Conservation (phyloP, 1,284 basidiomycete species). For the Omphalotus olearius region DNA sequence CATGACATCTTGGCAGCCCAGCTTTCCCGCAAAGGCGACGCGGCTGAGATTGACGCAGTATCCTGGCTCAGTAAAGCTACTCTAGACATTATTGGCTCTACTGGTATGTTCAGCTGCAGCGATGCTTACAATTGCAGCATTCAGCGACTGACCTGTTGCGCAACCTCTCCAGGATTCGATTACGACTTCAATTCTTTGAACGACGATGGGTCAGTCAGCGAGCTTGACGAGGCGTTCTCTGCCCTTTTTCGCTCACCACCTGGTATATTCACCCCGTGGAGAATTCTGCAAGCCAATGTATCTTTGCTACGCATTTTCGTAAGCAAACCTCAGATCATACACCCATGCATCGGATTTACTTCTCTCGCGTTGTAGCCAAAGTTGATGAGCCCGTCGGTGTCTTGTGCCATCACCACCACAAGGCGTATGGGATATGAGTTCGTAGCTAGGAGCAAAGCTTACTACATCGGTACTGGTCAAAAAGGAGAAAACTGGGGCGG, state of each 20-base stretch:
- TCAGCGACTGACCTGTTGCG: background rate
- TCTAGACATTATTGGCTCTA: conserved; percentile 65
- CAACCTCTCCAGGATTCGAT: conserved; percentile 46
- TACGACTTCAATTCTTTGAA: conserved; percentile 59
- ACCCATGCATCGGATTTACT: too few species aligned
- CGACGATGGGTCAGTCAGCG: conserved; percentile 30
- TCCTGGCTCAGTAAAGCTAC: conserved; percentile 55
- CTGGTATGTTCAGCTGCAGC: conserved; percentile 34
- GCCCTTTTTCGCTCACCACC: conserved; percentile 32
- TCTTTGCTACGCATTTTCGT: conserved; percentile 42
- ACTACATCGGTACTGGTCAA: conserved; percentile 23
- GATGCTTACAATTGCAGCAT: background rate
- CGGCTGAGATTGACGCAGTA: conserved; percentile 41
- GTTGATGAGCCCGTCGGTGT: too few species aligned
- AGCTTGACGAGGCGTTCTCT: conserved; percentile 45
- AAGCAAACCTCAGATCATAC: conserved; percentile 16
- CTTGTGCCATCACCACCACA: too few species aligned
- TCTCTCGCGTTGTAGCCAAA: too few species aligned
- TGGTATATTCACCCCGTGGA: conserved; percentile 22
- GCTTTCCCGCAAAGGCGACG: conserved; percentile 24
- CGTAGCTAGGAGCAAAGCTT: conserved; percentile 39
- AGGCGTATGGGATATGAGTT: conserved; percentile 40
- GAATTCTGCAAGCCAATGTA: conserved; percentile 30
- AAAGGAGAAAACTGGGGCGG: conserved; percentile 27
- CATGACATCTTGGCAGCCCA: conserved; percentile 40